Conservation (phyloP, 2,329 filamentous ascomycete genomes). For the Emmonsiellopsis sp. region DNA sequence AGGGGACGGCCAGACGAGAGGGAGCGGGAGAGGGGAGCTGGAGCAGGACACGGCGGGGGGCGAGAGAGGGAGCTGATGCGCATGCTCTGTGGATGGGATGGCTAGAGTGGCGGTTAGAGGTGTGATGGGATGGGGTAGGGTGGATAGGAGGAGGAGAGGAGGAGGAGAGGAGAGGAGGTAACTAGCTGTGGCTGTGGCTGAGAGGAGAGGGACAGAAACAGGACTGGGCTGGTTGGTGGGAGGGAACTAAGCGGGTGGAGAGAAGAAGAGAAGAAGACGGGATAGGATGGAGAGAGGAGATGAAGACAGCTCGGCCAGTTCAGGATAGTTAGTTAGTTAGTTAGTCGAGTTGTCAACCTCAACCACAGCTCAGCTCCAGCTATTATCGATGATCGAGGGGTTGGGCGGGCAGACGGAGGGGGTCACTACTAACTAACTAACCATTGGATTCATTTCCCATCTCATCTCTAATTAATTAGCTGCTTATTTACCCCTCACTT, state of each 20-base stretch:
- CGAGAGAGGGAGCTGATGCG: neutral
- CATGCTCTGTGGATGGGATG: neutral
- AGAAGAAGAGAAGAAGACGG: neutral
- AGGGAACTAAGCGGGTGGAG: neutral
- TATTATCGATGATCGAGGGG: too few species aligned
- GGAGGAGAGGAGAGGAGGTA: slow-evolving; percentile 13
- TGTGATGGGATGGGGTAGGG: slow-evolving; percentile 8
- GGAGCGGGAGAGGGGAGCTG: slow-evolving; percentile 3
- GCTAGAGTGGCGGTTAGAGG: neutral
- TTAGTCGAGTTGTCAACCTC: too few species aligned
- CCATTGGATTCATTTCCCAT: too few species aligned
- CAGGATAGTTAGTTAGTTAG: too few species aligned
- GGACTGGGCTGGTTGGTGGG: neutral
- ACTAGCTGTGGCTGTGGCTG: slow-evolving; percentile 10
- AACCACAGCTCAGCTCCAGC: too few species aligned
- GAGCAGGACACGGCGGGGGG: neutral
- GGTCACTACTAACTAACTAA: too few species aligned
- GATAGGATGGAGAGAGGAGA: neutral
- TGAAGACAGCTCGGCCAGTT: neutral
- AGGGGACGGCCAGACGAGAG: neutral
- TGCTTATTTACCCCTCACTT: too few species aligned
- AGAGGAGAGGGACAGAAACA: slow-evolving; percentile 7
- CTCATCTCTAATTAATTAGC: too few species aligned
- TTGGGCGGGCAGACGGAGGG: too few species aligned
- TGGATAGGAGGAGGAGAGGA: slow-evolving; percentile 13